Conservation (phyloP, 2,329 filamentous ascomycete genomes). For the Lachnellula hyalina region DNA sequence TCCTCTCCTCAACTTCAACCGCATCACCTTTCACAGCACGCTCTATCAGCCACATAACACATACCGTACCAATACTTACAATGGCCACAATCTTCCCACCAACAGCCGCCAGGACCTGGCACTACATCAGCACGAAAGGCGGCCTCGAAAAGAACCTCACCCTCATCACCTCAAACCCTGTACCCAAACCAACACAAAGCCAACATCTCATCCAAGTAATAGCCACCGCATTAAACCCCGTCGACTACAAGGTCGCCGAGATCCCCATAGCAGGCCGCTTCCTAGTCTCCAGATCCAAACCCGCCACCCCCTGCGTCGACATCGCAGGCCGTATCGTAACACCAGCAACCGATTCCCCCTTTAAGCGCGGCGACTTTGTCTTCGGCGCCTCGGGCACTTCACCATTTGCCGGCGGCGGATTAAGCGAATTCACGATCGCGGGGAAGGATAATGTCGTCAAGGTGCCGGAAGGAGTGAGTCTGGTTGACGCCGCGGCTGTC, state of each 20-base stretch:
- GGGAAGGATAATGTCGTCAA: background rate
- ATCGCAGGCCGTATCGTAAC: conserved; percentile 34
- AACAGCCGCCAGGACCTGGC: conserved; percentile 3
- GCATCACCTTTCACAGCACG: no score
- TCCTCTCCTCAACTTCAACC: no score
- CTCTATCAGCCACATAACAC: background rate
- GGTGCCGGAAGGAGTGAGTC: conserved; percentile 36
- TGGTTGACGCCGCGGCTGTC: conserved; percentile 36
- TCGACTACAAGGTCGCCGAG: conserved; percentile 59
- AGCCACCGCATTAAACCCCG: conserved; percentile 52
- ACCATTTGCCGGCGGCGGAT: conserved; percentile 19
- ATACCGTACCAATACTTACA: background rate
- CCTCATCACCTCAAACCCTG: conserved; percentile 3
- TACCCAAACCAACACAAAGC: conserved; percentile 3
- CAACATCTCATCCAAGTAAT: conserved; percentile 37
- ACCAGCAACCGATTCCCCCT: conserved; percentile 14
- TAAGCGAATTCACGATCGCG: conserved; percentile 8
- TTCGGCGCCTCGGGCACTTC: conserved; percentile 35
- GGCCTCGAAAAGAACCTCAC: conserved; percentile 10
- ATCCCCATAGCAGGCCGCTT: conserved; percentile 37
- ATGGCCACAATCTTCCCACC: background rate
- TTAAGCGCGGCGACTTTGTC: conserved; percentile 35
- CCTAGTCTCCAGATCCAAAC: conserved; percentile 36
- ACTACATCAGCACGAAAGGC: conserved; percentile 5
- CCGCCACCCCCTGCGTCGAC: conserved; percentile 42